Conservation (phyloP, 176 grass and related monocot genomes). For the Avena atlantica region DNA sequence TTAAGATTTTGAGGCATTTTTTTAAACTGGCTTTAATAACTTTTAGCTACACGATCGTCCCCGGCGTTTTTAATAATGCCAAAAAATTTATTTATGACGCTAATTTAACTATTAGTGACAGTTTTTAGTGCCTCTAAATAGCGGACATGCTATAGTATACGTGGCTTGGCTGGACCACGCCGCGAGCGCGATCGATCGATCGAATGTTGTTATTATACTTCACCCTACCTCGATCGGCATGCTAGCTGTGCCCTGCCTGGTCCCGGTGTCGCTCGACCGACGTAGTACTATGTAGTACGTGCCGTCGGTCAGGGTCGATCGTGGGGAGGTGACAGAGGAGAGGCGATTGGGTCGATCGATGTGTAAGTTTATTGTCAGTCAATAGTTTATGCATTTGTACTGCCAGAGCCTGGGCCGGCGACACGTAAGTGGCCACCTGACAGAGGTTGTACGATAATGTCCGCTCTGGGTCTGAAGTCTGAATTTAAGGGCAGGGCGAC, state of each 20-base stretch:
- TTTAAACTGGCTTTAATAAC: too few species aligned
- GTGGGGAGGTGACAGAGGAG: not conserved
- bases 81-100: too few species aligned
- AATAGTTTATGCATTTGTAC: not conserved
- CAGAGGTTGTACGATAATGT: not conserved
- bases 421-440: not conserved
- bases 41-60: too few species aligned
- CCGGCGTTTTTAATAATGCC: too few species aligned
- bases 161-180: slow-evolving; percentile 8
- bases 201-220: not conserved
- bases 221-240: not conserved
- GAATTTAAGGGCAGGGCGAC: not conserved
- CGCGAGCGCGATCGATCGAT: not conserved
- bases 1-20: too few species aligned
- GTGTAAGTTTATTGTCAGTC: not conserved
- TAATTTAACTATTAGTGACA: too few species aligned
- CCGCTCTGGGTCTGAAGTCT: not conserved
- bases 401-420: not conserved
- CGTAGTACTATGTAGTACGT: too few species aligned
- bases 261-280: too few species aligned
- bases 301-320: too few species aligned
- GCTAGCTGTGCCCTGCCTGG: not conserved
- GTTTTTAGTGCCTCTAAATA: too few species aligned
- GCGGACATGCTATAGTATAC: too few species aligned
- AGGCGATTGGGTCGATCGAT: not conserved